Evolutionary conservation across 805 yeast genomes (phyloP), one percentile per base, ranked within the genome.

Genomic region (Priceomyces medius): DNA sequence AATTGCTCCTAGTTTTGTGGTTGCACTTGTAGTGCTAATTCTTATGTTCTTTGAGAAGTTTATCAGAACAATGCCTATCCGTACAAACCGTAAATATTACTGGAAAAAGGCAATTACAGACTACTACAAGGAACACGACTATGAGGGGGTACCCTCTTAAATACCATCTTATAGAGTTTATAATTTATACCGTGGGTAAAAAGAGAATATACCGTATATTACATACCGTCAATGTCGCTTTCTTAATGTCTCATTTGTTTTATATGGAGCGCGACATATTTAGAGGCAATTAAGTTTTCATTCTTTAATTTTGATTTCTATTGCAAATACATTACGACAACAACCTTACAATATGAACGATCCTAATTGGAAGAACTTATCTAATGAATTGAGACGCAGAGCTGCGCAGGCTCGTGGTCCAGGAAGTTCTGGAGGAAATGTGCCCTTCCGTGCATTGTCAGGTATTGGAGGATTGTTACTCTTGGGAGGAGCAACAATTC

Each of bases 141-240:
- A 77, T 50, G 96, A 90, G 59, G 97, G 97, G 3, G 91, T 88
- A 7, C 96, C 97, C 9, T 79, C 88, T 2, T 88, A 17, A 20
- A n/a, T 29, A 28, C 7, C 24, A 16, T 13, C 16, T n/a, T 31
- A 31, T 7, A 13, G 16, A 56, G 55, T 21, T n/a, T 16, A 31
- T 17, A 31, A 19, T n/a, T n/a, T n/a, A n/a, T n/a, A n/a, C n/a
- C n/a, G n/a, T n/a, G n/a, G n/a, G n/a, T n/a, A n/a, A n/a, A n/a
- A n/a, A 31, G 8, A 14, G 20, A 31, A 14, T 31, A 8, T 20
- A 9, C 12, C 10, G 14, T 19, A 32, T 31, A 23, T 16, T 18
- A 21, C 7, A 26, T 36, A 23, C 2, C 17, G 17, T 14, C 9
- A n/a, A 2, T 20, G 36, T 33, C 36, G 7, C 28, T 18, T 7